Evolutionary conservation across 306 rosid genomes (phyloP).

Genomic region (Cucurbita argyrosperma): DNA sequence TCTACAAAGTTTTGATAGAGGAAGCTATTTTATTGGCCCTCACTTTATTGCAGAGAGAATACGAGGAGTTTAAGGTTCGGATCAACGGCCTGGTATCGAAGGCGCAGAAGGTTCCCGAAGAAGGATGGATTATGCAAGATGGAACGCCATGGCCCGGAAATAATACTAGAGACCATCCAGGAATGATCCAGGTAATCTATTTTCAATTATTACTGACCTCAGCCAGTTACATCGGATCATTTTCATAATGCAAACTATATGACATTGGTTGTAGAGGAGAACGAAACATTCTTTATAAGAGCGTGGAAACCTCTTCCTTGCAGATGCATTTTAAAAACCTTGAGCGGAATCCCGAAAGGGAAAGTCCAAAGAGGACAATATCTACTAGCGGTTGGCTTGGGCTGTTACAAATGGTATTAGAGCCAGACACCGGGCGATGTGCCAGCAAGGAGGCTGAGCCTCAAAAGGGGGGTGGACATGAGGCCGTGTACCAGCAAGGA

Average conservation of each 20-base stretch:
- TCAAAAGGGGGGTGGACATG: too few relatives aligned
- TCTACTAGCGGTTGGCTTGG: too few relatives aligned
- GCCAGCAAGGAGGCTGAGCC: too few relatives aligned
- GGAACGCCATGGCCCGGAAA: constrained; percentile 99
- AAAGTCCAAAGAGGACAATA: too few relatives aligned
- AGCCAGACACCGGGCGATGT: too few relatives aligned
- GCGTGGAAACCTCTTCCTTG: too few relatives aligned
- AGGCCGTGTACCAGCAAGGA: too few relatives aligned
- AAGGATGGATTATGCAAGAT: constrained; percentile 98
- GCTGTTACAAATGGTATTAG: too few relatives aligned
- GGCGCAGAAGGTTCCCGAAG: constrained; percentile 79
- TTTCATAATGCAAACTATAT: background rate
- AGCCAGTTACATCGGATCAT: background rate
- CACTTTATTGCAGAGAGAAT: constrained; percentile 59
- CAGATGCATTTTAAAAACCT: too few relatives aligned
- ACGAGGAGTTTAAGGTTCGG: constrained; percentile 89
- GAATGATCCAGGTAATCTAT: constrained; percentile 81
- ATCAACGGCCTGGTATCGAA: constrained; percentile 72
- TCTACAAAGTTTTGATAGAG: background rate
- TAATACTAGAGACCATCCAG: constrained; percentile 97
- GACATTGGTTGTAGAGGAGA: background rate
- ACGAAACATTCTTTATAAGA: too few relatives aligned
- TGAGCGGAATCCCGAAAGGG: too few relatives aligned
- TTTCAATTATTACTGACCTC: constrained; percentile 1
- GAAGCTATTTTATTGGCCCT: background rate